Conservation (phyloP, 1,284 basidiomycete genomes). For the Sporisorium sorghi region DNA sequence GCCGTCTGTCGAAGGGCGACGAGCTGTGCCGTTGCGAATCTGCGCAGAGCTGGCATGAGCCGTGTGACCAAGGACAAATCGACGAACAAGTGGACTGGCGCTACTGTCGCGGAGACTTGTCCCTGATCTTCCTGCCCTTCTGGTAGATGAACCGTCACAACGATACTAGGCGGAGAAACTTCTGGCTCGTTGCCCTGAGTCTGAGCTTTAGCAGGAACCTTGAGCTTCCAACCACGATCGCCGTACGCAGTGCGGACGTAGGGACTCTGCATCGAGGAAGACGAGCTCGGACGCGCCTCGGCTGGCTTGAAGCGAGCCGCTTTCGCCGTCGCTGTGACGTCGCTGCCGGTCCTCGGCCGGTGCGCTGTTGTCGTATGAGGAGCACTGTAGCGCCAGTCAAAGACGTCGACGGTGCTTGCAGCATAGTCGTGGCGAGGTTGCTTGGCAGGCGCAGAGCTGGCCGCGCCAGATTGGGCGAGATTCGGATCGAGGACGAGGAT, state of each 20-base stretch:
- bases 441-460: conserved; percentile 1
- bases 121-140: conserved; percentile 4
- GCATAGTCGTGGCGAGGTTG: conserved; percentile 31
- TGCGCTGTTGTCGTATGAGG: background rate
- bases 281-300: conserved; percentile 13
- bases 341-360: background rate
- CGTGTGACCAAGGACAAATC: conserved; percentile 52
- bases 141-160: conserved; percentile 1
- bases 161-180: background rate
- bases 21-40: conserved; percentile 26
- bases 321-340: background rate
- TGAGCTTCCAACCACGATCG: conserved; percentile 57
- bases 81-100: conserved; percentile 52
- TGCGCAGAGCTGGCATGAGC: conserved; percentile 40
- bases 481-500: conserved; percentile 43
- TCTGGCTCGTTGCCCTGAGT: conserved; percentile 7
- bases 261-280: conserved; percentile 13
- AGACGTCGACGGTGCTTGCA: conserved; percentile 38
- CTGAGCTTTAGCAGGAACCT: conserved; percentile 9
- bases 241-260: conserved; percentile 42
- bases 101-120: conserved; percentile 12
- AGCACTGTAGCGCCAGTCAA: conserved; percentile 43
- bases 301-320: conserved; percentile 31
- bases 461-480: conserved; percentile 12
- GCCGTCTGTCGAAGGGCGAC: conserved; percentile 11